Base-by-base conservation (phyloP, 306 rosid species). In the Prunus davidiana region DNA sequence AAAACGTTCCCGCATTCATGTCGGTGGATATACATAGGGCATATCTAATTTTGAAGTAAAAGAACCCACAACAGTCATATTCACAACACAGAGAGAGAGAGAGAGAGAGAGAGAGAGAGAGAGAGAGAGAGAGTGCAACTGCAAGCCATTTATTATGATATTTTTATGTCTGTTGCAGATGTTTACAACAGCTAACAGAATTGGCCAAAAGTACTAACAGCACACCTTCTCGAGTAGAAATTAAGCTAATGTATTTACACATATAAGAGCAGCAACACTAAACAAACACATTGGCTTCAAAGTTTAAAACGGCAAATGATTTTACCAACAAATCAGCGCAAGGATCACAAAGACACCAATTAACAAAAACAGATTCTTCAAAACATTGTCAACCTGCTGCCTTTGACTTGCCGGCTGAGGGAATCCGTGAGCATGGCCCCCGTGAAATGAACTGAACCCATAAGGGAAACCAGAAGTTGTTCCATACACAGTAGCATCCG, bases 401-500 rank as follows among this genome's bases (percentile, higher is more conserved):
- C 89, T 89, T 55, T 86, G 90, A 61, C 65, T 83, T 0, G 70
- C 68, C 1, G 88, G 86, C 58, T 80, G 97, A 9, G 85, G 75
- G 78, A 84, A 87, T 9, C 87, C 91, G 5, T 87, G 91, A 6
- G 84, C 50, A 14, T 84, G 85, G 28, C 89, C 93, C 34, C 97
- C 97, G 24, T 95, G 92, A 65, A 85, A 90, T 6, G 88, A n/a
- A 58, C 86, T 87, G 75, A 85, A 85, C 11, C 89, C 91, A 51
- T 87, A 79, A 38, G 98, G 93, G 57, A 85, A 86, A 30, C 98
- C 98, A 57, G 97, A 87, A 14, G 93, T 90, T 28, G 96, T 84
- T 64, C 98, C 98, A 81, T 95, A 92, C 1, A 92, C 97, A n/a
- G 92, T 80, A 45, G 97, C 92, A 84, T 90, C 97, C 12, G 93